Percentiles rank a stretch among this genome's conserved stretches.
phyloP scores from a whole-genome alignment of 2,329 filamentous ascomycete species.

The Massarina eburnea region DNA sequence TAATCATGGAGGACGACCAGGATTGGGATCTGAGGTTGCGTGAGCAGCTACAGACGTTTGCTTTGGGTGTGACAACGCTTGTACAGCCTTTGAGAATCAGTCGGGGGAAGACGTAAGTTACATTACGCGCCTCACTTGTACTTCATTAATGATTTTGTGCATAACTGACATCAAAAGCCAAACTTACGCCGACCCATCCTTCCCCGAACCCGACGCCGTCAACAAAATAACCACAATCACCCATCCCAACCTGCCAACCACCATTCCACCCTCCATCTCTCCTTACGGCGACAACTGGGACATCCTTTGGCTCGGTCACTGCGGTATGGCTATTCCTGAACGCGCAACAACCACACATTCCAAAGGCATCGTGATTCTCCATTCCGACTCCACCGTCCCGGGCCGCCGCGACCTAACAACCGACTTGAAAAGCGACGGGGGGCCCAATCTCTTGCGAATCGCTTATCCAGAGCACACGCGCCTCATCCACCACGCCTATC shows the following conservation, averaged over 20 bases:
- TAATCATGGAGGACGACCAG: constrained; percentile 16
- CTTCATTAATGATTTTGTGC: background rate
- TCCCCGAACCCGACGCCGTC: constrained; percentile 2
- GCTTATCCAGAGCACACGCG: constrained; percentile 11
- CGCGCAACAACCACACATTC: constrained; percentile 2
- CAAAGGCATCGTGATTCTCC: constrained; percentile 2
- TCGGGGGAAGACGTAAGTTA: background rate
- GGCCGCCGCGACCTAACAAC: background rate
- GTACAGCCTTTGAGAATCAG: constrained; percentile 3
- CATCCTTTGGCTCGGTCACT: constrained; percentile 42
- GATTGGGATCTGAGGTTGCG: constrained; percentile 18
- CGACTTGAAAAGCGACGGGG: background rate
- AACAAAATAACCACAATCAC: background rate
- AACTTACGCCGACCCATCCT: constrained; percentile 10
- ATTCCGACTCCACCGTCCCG: constrained; percentile 10
- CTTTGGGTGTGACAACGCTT: constrained; percentile 4
- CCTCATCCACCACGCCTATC: constrained; percentile 9
- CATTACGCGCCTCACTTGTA: background rate
- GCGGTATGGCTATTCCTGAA: constrained; percentile 16
- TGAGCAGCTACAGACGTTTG: constrained; percentile 13
- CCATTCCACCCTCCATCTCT: constrained; percentile 10
- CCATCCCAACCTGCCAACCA: constrained; percentile 2
- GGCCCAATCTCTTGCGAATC: constrained; percentile 6
- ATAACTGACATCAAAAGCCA: background rate
- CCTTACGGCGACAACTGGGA: constrained; percentile 42